Conservation (phyloP, 495 filamentous ascomycete genomes). For the Jackrogersella minutella region DNA sequence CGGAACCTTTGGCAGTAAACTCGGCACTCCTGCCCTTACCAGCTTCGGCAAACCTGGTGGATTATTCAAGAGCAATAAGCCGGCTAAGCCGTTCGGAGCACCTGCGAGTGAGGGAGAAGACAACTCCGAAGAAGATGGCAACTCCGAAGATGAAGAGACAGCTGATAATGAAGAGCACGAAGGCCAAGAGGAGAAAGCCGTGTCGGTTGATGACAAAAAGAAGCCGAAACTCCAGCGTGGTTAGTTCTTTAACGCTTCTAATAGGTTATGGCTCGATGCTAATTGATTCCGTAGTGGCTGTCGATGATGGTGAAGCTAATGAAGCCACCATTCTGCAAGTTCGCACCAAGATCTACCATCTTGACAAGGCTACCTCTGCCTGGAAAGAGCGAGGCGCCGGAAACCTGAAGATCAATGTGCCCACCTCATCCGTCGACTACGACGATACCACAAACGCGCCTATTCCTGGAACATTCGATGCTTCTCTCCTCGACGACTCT, state of each 20-base stretch:
- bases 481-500: constrained; percentile 56
- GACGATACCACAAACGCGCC: constrained; percentile 56
- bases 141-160: constrained; percentile 53
- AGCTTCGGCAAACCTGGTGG: constrained; percentile 74
- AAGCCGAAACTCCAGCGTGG: constrained; percentile 70
- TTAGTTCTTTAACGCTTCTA: constrained; percentile 51
- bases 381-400: constrained; percentile 91
- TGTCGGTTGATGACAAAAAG: constrained; percentile 67
- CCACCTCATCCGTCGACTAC: constrained; percentile 54
- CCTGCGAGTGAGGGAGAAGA: constrained; percentile 69
- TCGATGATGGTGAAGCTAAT: constrained; percentile 74
- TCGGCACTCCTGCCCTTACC: constrained; percentile 60
- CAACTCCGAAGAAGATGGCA: constrained; percentile 54
- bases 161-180: constrained; percentile 52
- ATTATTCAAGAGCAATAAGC: constrained; percentile 63
- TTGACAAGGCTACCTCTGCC: constrained; percentile 63
- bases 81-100: constrained; percentile 75
- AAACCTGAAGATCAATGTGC: constrained; percentile 82
- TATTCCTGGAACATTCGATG: constrained; percentile 56
- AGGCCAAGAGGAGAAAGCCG: constrained; percentile 53
- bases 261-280: constrained; percentile 20
- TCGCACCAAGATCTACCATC: constrained; percentile 77
- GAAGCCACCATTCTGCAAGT: constrained; percentile 74
- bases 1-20: constrained; percentile 52
- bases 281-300: constrained; percentile 50